phyloP scores from a whole-genome alignment of 441 rosid genomes.

The Erodium chrysanthum region DNA sequence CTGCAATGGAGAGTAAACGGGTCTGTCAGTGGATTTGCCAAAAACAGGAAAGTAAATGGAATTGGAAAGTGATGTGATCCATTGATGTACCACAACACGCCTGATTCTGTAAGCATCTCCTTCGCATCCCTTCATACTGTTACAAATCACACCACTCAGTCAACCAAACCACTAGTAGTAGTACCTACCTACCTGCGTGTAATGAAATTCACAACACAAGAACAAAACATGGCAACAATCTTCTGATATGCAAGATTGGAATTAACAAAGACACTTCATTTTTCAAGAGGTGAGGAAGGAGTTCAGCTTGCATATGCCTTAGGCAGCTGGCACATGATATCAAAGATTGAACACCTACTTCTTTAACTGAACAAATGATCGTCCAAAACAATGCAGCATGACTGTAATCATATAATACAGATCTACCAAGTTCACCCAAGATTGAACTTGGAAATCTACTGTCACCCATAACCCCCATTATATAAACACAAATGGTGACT shows the following conservation, averaged over 20 bases:
- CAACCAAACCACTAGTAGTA: no score
- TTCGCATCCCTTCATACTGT: conserved; percentile 13
- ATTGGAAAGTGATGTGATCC: neutral
- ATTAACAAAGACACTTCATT: no score
- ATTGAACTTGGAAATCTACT: no score
- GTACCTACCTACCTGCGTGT: neutral
- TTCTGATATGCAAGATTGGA: neutral
- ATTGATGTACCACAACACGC: conserved; percentile 9
- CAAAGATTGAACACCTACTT: no score
- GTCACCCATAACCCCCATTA: no score
- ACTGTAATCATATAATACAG: no score
- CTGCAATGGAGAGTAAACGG: conserved; percentile 6
- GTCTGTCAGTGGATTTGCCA: neutral
- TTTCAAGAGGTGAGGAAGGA: neutral
- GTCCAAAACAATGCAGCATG: no score
- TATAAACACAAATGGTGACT: no score
- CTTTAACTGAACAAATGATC: no score
- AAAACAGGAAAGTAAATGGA: neutral
- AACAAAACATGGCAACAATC: neutral
- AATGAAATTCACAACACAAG: neutral
- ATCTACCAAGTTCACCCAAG: no score
- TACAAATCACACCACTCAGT: conserved; percentile 13
- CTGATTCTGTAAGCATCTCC: neutral
- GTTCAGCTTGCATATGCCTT: neutral
- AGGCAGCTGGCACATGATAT: no score